phyloP scores from a whole-genome alignment of 2,329 filamentous ascomycete species.

The Xylariaceae sp. region DNA sequence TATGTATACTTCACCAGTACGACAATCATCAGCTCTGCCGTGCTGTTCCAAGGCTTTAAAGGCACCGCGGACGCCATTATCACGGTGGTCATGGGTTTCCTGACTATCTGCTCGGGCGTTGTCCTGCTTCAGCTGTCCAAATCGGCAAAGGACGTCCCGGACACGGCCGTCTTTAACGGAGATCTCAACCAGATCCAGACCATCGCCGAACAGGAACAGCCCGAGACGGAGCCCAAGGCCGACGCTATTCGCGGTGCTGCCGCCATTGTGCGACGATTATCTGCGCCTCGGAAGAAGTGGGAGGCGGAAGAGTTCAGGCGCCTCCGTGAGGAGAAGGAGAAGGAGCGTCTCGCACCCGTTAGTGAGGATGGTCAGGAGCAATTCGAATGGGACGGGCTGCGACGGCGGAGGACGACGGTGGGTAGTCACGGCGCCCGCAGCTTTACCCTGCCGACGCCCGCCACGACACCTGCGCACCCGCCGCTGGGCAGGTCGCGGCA shows the following conservation, averaged over 20 bases:
- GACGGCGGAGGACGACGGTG: slow-evolving; percentile 58
- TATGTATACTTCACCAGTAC: slow-evolving; percentile 97
- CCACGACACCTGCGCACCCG: slow-evolving; percentile 47
- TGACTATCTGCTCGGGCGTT: slow-evolving; percentile 89
- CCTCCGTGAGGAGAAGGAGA: slow-evolving; percentile 68
- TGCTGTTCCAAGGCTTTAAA: slow-evolving; percentile 91
- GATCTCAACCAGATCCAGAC: slow-evolving; percentile 93
- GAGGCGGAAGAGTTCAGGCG: slow-evolving; percentile 73
- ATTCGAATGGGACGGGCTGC: slow-evolving; percentile 87
- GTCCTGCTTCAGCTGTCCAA: slow-evolving; percentile 94
- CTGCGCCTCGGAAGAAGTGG: slow-evolving; percentile 64
- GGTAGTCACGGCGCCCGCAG: slow-evolving; percentile 31
- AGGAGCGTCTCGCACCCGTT: slow-evolving; percentile 65
- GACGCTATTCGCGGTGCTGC: slow-evolving; percentile 90
- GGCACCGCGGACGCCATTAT: slow-evolving; percentile 73
- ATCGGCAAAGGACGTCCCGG: slow-evolving; percentile 93
- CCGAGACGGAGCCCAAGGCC: slow-evolving; percentile 93
- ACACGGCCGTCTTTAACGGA: slow-evolving; percentile 83
- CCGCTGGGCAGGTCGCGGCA: slow-evolving; percentile 85
- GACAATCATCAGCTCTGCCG: slow-evolving; percentile 87
- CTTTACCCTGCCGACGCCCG: slow-evolving; percentile 27
- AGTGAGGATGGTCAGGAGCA: slow-evolving; percentile 62
- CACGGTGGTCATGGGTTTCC: slow-evolving; percentile 86
- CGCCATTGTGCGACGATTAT: slow-evolving; percentile 79
- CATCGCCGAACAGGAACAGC: slow-evolving; percentile 88